These are phyloP conservation scores for Aspergillus cavernicola DNA, from an alignment of 495 filamentous ascomycete genomes.

Conservation along the genomic window DNA sequence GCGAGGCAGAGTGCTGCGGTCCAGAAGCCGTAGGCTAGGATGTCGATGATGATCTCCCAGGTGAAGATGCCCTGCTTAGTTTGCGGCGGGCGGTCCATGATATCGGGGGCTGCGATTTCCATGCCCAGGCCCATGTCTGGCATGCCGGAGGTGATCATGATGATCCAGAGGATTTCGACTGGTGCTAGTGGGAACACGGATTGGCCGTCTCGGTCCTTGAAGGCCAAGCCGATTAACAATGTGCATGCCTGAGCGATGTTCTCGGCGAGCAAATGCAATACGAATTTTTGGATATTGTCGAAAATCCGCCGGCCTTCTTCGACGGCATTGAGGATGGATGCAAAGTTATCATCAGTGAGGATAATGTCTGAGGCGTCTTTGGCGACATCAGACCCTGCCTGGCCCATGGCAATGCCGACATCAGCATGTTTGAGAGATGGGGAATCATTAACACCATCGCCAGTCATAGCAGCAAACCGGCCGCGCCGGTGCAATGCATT, in stretches of 20 bases:
- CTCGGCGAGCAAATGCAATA: conserved; percentile 67
- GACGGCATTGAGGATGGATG: conserved; percentile 70
- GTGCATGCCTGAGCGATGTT: conserved; percentile 68
- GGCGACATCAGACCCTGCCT: conserved; percentile 75
- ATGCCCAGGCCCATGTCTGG: conserved; percentile 75
- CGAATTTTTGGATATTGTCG: conserved; percentile 76
- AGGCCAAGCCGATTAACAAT: conserved; percentile 66
- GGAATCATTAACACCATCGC: conserved; percentile 85
- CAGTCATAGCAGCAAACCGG: conserved; percentile 71
- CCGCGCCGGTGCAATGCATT: conserved; percentile 65
- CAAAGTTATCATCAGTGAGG: conserved; percentile 80
- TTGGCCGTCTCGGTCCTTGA: conserved; percentile 59
- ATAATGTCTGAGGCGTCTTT: conserved; percentile 83
- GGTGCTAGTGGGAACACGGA: conserved; percentile 72
- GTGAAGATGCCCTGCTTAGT: conserved; percentile 67
- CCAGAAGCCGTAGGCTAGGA: conserved; percentile 67
- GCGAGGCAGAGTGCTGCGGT: conserved; percentile 63
- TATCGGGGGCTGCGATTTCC: conserved; percentile 62
- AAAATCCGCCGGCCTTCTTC: conserved; percentile 71
- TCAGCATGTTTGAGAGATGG: conserved; percentile 78
- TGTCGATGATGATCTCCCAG: conserved; percentile 62
- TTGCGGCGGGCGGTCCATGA: conserved; percentile 65
- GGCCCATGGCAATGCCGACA: conserved; percentile 82
- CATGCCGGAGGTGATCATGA: conserved; percentile 70
- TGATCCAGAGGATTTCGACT: conserved; percentile 74